phyloP scores from a whole-genome alignment of 2,329 filamentous ascomycete genomes.

The Hortaea sp. region DNA sequence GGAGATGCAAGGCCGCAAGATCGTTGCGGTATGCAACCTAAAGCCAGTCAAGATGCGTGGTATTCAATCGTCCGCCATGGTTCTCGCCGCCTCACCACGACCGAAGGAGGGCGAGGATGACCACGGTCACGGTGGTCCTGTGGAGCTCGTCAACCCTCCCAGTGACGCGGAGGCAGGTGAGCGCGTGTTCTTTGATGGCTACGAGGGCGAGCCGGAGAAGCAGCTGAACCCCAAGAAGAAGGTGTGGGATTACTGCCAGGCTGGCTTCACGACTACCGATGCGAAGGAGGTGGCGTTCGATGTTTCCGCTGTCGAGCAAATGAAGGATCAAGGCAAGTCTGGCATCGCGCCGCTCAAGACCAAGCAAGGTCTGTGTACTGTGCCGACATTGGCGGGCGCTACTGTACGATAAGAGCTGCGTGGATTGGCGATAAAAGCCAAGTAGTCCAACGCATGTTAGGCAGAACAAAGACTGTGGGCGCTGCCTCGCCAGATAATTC shows the following conservation, averaged over 20 bases:
- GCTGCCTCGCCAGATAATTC: too few species aligned
- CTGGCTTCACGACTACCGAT: slow-evolving; percentile 85
- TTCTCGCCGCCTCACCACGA: slow-evolving; percentile 83
- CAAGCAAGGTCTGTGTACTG: slow-evolving; percentile 71
- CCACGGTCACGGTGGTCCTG: slow-evolving; percentile 69
- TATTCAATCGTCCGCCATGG: slow-evolving; percentile 74
- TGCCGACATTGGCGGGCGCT: slow-evolving; percentile 69
- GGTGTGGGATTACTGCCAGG: slow-evolving; percentile 94
- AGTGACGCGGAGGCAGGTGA: slow-evolving; percentile 71
- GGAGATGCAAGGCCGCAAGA: slow-evolving; percentile 94
- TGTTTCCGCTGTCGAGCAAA: slow-evolving; percentile 62
- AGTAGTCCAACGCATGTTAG: too few species aligned
- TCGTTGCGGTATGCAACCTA: slow-evolving; percentile 91
- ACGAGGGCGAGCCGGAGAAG: slow-evolving; percentile 84
- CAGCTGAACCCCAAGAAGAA: slow-evolving; percentile 99
- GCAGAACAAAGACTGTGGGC: too few species aligned
- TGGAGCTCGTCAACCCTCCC: slow-evolving; percentile 84
- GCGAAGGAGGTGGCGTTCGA: slow-evolving; percentile 78
- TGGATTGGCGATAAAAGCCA: too few species aligned
- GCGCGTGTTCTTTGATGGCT: slow-evolving; percentile 86
- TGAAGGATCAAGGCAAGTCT: slow-evolving; percentile 52
- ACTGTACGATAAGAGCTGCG: slow-evolving; percentile 57
- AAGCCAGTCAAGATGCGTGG: slow-evolving; percentile 99
- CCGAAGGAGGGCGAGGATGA: slow-evolving; percentile 71
- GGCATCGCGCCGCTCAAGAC: slow-evolving; percentile 58